A percentile compares a stretch with the other conserved stretches of the same genome.
Evolutionary conservation across 1,139 yeast genomes (phyloP).

Genomic region (Dujonia santamariae): DNA sequence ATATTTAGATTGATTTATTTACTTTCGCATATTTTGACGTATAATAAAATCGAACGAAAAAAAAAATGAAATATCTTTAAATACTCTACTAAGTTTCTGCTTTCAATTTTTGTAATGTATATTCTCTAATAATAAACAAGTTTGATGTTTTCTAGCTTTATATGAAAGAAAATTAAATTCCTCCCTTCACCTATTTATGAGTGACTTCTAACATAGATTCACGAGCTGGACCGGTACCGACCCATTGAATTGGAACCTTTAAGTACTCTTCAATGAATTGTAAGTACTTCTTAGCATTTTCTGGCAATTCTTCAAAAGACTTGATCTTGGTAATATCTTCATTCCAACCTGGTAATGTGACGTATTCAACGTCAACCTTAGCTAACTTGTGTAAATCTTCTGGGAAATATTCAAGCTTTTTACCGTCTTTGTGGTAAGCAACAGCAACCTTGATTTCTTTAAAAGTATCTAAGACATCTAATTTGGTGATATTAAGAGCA

Average conservation of each 20-base stretch:
- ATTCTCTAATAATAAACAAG: no score
- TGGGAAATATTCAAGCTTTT: slow-evolving; percentile 78
- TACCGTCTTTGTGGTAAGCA: slow-evolving; percentile 75
- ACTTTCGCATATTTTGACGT: not conserved
- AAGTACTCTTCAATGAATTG: slow-evolving; percentile 80
- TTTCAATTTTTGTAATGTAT: no score
- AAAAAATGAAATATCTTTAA: not conserved
- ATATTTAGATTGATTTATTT: not conserved
- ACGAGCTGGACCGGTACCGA: slow-evolving; percentile 98
- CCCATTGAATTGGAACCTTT: slow-evolving; percentile 88
- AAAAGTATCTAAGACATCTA: slow-evolving; percentile 89
- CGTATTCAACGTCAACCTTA: slow-evolving; percentile 87
- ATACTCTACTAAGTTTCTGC: no score
- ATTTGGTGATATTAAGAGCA: slow-evolving; percentile 86
- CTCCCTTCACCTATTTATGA: no score
- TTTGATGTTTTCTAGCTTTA: no score
- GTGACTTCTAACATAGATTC: slow-evolving; percentile 74
- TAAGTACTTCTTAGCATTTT: slow-evolving; percentile 80
- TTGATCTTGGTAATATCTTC: slow-evolving; percentile 72
- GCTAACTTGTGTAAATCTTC: slow-evolving; percentile 81
- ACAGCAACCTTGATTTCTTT: slow-evolving; percentile 85
- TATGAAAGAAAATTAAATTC: no score
- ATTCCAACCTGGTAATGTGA: slow-evolving; percentile 94
- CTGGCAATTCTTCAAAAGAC: slow-evolving; percentile 76
- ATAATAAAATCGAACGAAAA: no score